Evolutionary conservation across 31 red algal genomes (phyloP), one percentile per base, ranked within the genome.

Genomic region (Asparagopsis taxiformis): DNA sequence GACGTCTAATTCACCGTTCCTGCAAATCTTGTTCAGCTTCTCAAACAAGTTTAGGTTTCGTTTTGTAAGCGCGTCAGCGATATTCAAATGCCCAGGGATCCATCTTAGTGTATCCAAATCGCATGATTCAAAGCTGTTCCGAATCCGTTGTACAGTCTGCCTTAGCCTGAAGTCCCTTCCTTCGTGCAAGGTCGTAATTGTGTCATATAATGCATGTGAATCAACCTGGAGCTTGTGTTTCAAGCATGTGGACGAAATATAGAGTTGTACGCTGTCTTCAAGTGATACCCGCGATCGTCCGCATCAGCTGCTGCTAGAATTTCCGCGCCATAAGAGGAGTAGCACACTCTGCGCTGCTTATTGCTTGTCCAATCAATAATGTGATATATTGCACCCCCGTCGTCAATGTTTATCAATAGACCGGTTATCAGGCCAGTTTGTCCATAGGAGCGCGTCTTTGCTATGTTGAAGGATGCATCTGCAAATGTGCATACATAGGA

Each of bases 161-260:
- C 63, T 38, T 20, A 67, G 17, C 10, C 63, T 15, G 37, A 43
- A 67, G 16, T 67, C 34, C 22, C 25, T 25, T 13, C 63, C 34
- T 67, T 44, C 63, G 44, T 67, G 51, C 44, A 67, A 48, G 21
- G 63, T 67, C 15, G 30, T 67, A 23, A 48, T 67, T 9, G 41
- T 13, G 13, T 46, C 41, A 46, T 46, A 46, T 46, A 46, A 13
- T 9, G 41, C 41, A 9, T 13, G 6, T 46, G 37, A 67, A 24
- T 67, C 63, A 0, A 67, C 0, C 17, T 0, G 0, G 8, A 67
- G 63, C 63, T 67, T 34, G 28, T 67, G 32, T 17, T 39, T 67
- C 19, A 67, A 43, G 19, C 28, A 0, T 17, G 0, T 46, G 23
- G 7, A 3, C 0, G 63, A 17, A 51, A 67, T 21, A 67, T 30